Evolutionary conservation across 2,329 filamentous ascomycete genomes (phyloP).

Genomic region (Sclerotinia borealis): DNA sequence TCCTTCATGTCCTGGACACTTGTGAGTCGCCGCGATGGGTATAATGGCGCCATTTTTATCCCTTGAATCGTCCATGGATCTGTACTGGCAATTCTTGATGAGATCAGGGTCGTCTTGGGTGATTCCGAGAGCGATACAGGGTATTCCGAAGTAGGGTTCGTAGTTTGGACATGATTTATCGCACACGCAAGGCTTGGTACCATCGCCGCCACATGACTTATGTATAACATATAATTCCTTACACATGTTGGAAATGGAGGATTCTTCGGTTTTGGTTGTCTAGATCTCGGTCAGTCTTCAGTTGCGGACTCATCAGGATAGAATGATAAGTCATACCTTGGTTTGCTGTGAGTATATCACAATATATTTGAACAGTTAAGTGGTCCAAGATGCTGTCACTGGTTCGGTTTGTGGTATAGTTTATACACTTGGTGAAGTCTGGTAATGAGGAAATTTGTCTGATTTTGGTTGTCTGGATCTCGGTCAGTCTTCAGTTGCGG

Average conservation of each 20-base stretch:
- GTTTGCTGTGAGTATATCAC: background rate
- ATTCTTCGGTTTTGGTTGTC: background rate
- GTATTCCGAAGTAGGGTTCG: background rate
- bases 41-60: background rate
- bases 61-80: background rate
- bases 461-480: background rate
- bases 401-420: no score
- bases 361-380: background rate
- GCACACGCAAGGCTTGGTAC: background rate
- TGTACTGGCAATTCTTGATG: background rate
- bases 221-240: background rate
- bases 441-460: fast-evolving
- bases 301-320: no score
- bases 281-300: background rate
- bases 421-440: no score
- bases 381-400: background rate
- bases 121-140: background rate
- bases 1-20: background rate
- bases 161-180: background rate
- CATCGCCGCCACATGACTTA: background rate
- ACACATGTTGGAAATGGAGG: background rate
- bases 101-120: background rate
- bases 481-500: background rate
- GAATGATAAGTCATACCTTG: background rate
- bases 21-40: background rate